These are phyloP conservation scores for Lagenaria siceraria DNA, from an alignment of 306 rosid species.

Conservation along the genomic window DNA sequence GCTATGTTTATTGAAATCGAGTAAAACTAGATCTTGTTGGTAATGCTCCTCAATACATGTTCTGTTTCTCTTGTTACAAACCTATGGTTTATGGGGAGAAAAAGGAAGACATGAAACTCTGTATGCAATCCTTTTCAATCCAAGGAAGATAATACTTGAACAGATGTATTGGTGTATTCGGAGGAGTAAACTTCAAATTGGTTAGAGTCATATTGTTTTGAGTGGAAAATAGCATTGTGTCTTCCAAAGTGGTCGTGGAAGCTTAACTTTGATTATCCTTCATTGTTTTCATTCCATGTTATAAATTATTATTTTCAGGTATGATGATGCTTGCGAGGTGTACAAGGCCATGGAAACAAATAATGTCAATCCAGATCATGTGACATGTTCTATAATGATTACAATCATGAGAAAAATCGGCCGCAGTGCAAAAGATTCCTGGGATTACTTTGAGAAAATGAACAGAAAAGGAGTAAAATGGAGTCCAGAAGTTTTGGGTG, in stretches of 20 bases:
- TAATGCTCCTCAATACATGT: neutral
- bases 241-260: neutral
- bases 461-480: constrained; percentile 71
- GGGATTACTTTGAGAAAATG: constrained; percentile 85
- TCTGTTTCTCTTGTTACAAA: neutral
- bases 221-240: neutral
- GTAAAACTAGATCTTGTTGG: neutral
- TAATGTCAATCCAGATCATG: constrained; percentile 57
- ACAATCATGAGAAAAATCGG: constrained; percentile 62
- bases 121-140: neutral
- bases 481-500: constrained; percentile 69
- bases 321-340: constrained; percentile 59
- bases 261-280: neutral
- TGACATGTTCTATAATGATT: constrained; percentile 70
- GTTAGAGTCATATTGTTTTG: neutral
- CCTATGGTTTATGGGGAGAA: neutral
- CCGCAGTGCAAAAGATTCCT: constrained; percentile 60
- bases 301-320: constrained; percentile 31
- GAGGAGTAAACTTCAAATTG: neutral
- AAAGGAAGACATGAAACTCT: neutral
- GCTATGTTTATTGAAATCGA: neutral
- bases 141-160: neutral
- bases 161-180: neutral
- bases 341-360: constrained; percentile 64
- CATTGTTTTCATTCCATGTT: neutral